Conservation (phyloP, 75 land plant species). For the Pseudotsuga menziesii region DNA sequence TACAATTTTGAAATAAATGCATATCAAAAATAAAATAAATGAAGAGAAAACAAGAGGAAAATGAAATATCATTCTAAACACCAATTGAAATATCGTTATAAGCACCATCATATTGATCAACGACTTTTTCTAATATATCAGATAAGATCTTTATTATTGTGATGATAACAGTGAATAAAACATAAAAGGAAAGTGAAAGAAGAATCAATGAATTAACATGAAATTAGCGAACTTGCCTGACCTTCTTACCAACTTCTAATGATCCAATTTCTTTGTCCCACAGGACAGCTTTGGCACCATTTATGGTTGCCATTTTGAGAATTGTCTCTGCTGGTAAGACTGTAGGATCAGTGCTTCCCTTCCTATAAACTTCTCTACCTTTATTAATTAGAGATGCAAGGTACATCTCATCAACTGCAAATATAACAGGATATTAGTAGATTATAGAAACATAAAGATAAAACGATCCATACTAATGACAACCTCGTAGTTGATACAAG, state of each 20-base stretch:
- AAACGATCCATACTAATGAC: background rate
- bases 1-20: no score
- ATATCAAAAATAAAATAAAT: no score
- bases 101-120: background rate
- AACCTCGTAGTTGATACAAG: background rate
- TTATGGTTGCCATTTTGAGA: constrained; percentile 80
- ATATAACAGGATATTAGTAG: background rate
- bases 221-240: constrained; percentile 9
- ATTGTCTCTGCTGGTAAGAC: constrained; percentile 80
- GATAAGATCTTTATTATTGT: background rate
- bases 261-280: constrained; percentile 92
- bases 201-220: background rate
- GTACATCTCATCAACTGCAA: constrained; percentile 94
- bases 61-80: no score
- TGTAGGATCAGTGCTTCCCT: constrained; percentile 85
- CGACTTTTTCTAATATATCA: background rate
- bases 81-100: no score
- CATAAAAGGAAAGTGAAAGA: constrained; percentile 2
- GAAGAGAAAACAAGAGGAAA: no score
- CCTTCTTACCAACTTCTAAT: constrained; percentile 94
- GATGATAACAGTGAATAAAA: background rate
- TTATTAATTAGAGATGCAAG: constrained; percentile 91
- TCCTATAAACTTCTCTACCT: constrained; percentile 64
- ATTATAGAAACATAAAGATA: background rate
- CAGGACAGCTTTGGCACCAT: constrained; percentile 89